phyloP scores from a whole-genome alignment of 2,329 filamentous ascomycete genomes.

The Cercospora janseana region DNA sequence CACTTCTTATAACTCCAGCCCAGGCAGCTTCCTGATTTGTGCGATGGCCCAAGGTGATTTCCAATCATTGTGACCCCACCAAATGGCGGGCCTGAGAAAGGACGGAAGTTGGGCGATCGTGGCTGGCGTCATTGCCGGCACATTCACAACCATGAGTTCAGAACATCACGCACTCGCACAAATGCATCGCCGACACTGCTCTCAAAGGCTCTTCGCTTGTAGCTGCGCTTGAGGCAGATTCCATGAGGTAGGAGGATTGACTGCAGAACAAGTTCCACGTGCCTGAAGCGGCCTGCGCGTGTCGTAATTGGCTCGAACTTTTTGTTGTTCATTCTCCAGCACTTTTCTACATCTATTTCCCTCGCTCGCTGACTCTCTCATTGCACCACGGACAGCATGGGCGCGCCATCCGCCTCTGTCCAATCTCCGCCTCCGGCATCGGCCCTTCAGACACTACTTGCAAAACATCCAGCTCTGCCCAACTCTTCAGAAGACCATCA shows the following conservation, averaged over 20 bases:
- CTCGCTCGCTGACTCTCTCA: background rate
- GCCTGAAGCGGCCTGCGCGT: too few species aligned
- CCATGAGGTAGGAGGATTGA: too few species aligned
- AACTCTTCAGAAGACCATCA: slow-evolving; percentile 32
- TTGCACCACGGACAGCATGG: slow-evolving; percentile 7
- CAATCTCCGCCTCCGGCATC: slow-evolving; percentile 16
- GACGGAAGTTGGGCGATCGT: slow-evolving; percentile 8
- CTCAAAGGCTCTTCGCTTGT: too few species aligned
- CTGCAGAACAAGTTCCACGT: too few species aligned
- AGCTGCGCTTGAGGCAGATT: too few species aligned
- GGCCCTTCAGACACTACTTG: slow-evolving; percentile 23
- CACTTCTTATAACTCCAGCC: too few species aligned
- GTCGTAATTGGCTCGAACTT: too few species aligned
- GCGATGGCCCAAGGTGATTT: too few species aligned
- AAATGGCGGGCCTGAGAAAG: background rate
- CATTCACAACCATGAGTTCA: background rate
- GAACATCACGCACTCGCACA: background rate
- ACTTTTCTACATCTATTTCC: too few species aligned
- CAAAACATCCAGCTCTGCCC: slow-evolving; percentile 10
- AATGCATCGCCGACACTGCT: too few species aligned
- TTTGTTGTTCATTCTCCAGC: too few species aligned
- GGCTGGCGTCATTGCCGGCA: background rate
- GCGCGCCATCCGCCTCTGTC: background rate
- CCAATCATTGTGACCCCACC: too few species aligned
- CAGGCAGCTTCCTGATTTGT: background rate